phyloP scores from a whole-genome alignment of 2,329 filamentous ascomycete species.

The Berkeleyomyces rouxiae region DNA sequence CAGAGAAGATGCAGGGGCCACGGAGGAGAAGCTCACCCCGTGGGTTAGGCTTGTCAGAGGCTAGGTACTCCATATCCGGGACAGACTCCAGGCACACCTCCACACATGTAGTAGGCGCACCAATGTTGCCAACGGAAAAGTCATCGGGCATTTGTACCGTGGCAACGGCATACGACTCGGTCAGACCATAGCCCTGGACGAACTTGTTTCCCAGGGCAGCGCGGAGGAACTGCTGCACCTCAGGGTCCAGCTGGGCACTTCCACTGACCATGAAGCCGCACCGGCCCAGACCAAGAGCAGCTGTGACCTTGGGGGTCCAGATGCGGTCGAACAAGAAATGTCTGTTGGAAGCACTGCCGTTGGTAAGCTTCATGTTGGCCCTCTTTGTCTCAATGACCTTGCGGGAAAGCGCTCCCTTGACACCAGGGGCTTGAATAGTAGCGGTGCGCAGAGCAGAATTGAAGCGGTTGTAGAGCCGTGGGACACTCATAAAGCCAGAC shows the following conservation, averaged over 20 bases:
- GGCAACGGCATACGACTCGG: slow-evolving; percentile 73
- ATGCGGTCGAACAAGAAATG: slow-evolving; percentile 71
- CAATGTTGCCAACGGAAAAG: slow-evolving; percentile 65
- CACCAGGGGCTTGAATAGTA: slow-evolving; percentile 61
- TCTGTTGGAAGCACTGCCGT: slow-evolving; percentile 58
- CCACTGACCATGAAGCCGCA: slow-evolving; percentile 64
- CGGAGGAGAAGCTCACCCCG: slow-evolving; percentile 80
- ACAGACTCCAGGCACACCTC: slow-evolving; percentile 76
- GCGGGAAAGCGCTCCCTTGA: slow-evolving; percentile 67
- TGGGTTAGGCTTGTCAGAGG: slow-evolving; percentile 73
- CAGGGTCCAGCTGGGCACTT: slow-evolving; percentile 77
- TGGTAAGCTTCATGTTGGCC: slow-evolving; percentile 55
- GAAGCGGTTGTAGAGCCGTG: slow-evolving; percentile 82
- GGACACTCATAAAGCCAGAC: slow-evolving; percentile 72
- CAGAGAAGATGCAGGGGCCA: slow-evolving; percentile 62
- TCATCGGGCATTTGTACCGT: slow-evolving; percentile 56
- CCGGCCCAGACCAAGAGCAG: slow-evolving; percentile 66
- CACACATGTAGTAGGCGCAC: slow-evolving; percentile 45
- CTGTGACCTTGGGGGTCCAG: slow-evolving; percentile 75
- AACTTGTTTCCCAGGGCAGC: slow-evolving; percentile 67
- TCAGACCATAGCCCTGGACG: slow-evolving; percentile 80
- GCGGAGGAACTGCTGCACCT: slow-evolving; percentile 75
- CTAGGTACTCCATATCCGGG: slow-evolving; percentile 84
- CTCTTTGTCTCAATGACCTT: slow-evolving; percentile 68
- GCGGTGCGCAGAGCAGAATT: slow-evolving; percentile 64